Conservation (phyloP, 768 basidiomycete species). For the Lactarius quietus region DNA sequence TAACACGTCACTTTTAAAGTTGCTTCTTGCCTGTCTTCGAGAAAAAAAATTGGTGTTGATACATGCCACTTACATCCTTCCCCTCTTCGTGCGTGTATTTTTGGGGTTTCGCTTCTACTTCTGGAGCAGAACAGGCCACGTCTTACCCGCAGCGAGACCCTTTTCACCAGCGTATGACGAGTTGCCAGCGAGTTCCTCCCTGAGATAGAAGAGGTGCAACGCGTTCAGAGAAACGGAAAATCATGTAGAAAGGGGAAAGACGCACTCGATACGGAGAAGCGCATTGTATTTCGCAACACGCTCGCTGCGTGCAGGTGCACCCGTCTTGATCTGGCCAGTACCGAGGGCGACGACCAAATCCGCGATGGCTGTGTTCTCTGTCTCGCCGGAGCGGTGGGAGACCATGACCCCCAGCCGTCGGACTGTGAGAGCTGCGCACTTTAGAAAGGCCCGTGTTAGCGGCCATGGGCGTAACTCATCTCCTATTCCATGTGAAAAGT, state of each 20-base stretch:
- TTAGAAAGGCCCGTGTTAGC: conserved; percentile 4
- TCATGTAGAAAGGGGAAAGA: conserved; percentile 10
- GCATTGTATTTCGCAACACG: conserved; percentile 95
- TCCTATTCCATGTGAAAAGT: neutral
- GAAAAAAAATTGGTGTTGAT: conserved; percentile 1
- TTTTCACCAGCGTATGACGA: conserved; percentile 71
- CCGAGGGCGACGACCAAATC: conserved; percentile 93
- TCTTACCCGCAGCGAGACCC: conserved; percentile 75
- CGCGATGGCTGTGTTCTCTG: conserved; percentile 95
- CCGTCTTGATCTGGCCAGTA: conserved; percentile 96
- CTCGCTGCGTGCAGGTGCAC: conserved; percentile 93
- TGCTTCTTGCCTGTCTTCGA: neutral
- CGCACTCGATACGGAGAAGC: conserved; percentile 83
- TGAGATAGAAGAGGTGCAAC: conserved; percentile 33
- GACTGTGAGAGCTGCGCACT: conserved; percentile 95
- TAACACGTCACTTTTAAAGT: conserved; percentile 2
- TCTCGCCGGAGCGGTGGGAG: conserved; percentile 99
- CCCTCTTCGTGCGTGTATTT: neutral
- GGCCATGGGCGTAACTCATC: neutral
- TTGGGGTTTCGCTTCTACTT: conserved; percentile 41
- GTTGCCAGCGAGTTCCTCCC: conserved; percentile 74
- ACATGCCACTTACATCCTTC: conserved; percentile 7
- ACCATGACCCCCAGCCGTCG: conserved; percentile 99
- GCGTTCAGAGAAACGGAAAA: conserved; percentile 20
- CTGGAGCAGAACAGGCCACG: conserved; percentile 67